These are phyloP conservation scores for Plasmodium gallinaceum DNA, from an alignment of 169 alveolate genomes.

Conservation along the genomic window DNA sequence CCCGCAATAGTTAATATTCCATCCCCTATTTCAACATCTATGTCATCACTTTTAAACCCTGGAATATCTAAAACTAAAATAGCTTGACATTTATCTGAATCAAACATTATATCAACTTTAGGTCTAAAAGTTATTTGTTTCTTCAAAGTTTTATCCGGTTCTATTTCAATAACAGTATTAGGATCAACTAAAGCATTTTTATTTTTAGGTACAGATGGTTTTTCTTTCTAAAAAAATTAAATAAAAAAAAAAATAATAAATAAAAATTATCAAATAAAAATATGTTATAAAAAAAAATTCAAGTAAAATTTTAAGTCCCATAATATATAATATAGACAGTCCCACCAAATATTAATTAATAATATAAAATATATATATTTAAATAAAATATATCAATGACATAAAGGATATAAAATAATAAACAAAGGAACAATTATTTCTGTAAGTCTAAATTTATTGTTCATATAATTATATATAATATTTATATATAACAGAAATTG, in stretches of 20 bases:
- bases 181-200: conserved; percentile 84
- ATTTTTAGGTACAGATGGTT: conserved; percentile 85
- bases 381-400: background rate
- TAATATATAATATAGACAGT: too few species aligned
- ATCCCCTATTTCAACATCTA: conserved; percentile 82
- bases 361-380: too few species aligned
- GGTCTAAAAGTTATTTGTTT: conserved; percentile 84
- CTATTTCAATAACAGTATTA: conserved; percentile 84
- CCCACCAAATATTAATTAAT: background rate
- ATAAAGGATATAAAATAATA: background rate
- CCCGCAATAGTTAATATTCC: conserved; percentile 84
- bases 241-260: background rate
- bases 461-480: too few species aligned
- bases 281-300: too few species aligned
- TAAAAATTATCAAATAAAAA: background rate
- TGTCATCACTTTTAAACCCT: conserved; percentile 83
- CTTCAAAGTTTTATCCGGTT: conserved; percentile 83
- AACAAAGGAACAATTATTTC: background rate
- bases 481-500: too few species aligned
- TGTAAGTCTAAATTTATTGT: too few species aligned
- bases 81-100: conserved; percentile 79
- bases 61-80: conserved; percentile 86
- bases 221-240: conserved; percentile 78
- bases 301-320: too few species aligned
- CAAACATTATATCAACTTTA: conserved; percentile 86